Conservation (phyloP, 1,284 basidiomycete genomes). For the Uromyces viciae-fabae region DNA sequence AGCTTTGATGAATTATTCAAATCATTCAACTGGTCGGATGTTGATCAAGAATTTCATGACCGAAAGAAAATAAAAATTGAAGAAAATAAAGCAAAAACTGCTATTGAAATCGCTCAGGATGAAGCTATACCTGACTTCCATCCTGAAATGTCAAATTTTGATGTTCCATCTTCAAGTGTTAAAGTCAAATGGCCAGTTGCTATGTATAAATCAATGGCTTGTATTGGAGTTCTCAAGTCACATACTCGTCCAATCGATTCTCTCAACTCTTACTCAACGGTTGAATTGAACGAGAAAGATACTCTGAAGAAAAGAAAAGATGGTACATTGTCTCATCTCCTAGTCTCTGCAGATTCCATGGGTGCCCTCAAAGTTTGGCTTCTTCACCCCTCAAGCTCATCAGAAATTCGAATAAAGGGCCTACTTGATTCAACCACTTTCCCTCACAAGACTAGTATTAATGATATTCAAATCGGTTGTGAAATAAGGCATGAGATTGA, state of each 20-base stretch:
- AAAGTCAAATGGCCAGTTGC: neutral
- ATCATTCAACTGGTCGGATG: constrained; percentile 7
- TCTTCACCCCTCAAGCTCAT: neutral
- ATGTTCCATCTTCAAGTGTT: neutral
- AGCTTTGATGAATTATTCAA: constrained; percentile 5
- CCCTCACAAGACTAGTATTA: constrained; percentile 47
- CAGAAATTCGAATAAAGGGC: neutral
- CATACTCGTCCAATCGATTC: constrained; percentile 41
- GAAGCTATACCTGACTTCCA: neutral
- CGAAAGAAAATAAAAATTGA: constrained; percentile 6
- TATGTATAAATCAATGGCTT: constrained; percentile 6
- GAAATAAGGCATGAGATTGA: neutral
- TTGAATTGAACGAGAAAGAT: neutral
- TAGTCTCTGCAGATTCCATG: constrained; percentile 38
- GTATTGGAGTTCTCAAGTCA: constrained; percentile 21
- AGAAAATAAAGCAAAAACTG: neutral
- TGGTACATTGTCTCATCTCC: neutral
- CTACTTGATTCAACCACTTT: constrained; percentile 74
- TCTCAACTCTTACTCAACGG: neutral
- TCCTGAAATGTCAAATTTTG: neutral
- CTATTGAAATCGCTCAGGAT: neutral
- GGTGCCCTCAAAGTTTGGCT: constrained; percentile 38
- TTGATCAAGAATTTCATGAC: neutral
- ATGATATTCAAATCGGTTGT: constrained; percentile 24
- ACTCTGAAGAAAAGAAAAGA: neutral